Evolutionary conservation across 2,329 filamentous ascomycete genomes (phyloP).

Genomic region (Colletotrichum sidae): DNA sequence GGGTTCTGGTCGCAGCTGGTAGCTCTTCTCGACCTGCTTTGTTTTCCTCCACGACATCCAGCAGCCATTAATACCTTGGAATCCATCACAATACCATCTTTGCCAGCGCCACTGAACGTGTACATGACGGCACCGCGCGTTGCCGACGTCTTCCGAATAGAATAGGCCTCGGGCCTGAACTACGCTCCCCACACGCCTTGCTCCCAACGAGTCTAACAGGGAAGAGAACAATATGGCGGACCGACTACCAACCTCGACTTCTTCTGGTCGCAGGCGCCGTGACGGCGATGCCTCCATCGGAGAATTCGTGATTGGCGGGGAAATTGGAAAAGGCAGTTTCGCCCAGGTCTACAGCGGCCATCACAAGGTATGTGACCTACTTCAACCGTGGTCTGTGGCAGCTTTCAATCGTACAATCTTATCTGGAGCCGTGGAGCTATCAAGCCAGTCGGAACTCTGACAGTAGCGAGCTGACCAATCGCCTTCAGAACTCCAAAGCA

Average conservation of each 20-base stretch:
- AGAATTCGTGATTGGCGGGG: constrained; percentile 83
- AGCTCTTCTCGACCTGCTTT: constrained; percentile 10
- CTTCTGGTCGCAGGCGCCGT: constrained; percentile 47
- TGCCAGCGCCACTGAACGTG: constrained; percentile 40
- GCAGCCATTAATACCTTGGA: neutral
- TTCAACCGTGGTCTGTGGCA: constrained; percentile 35
- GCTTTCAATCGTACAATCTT: neutral
- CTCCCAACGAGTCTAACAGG: constrained; percentile 46
- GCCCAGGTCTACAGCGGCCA: constrained; percentile 92
- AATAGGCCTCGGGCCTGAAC: constrained; percentile 34
- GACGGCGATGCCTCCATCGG: constrained; percentile 61
- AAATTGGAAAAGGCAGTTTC: constrained; percentile 98
- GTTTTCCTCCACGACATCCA: neutral
- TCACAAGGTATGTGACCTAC: constrained; percentile 74
- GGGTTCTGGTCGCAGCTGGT: constrained; percentile 22
- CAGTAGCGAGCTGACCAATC: constrained; percentile 9
- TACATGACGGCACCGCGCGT: constrained; percentile 55
- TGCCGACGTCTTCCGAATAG: constrained; percentile 48
- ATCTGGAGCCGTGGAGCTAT: constrained; percentile 4
- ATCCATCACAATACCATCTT: neutral
- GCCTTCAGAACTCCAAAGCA: constrained; percentile 76
- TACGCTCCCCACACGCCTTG: constrained; percentile 44
- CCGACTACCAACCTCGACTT: constrained; percentile 51
- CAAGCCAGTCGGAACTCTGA: neutral
- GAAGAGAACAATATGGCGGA: constrained; percentile 51